Percentiles rank a stretch among this genome's conserved stretches.
phyloP scores from a whole-genome alignment of 2,329 filamentous ascomycete species.

The Cordyceps cateniannulata region DNA sequence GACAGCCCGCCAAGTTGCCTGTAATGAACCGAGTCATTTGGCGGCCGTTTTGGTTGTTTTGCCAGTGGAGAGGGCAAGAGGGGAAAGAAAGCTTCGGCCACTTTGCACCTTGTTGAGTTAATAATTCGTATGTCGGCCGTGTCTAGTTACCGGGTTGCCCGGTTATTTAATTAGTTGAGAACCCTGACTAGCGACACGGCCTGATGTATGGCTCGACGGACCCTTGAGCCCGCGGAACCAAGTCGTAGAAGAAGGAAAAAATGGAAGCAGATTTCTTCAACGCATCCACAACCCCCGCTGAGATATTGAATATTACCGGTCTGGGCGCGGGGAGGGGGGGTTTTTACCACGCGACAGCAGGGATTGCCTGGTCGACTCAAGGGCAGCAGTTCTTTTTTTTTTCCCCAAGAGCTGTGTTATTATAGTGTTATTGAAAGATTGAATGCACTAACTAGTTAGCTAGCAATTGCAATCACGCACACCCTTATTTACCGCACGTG shows the following conservation, averaged over 20 bases:
- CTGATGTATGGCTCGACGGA: no score
- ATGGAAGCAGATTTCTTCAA: not conserved
- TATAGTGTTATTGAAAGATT: no score
- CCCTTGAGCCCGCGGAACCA: not conserved
- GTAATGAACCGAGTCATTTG: slow-evolving; percentile 7
- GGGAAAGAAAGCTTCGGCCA: not conserved
- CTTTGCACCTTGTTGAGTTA: not conserved
- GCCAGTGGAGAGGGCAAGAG: not conserved
- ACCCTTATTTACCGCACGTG: not conserved
- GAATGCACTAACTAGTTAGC: no score
- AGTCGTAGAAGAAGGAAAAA: not conserved
- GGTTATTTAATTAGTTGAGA: no score
- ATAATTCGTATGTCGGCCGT: no score
- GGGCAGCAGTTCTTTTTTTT: no score
- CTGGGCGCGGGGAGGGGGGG: not conserved
- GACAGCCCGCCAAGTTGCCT: not conserved
- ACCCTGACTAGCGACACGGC: no score
- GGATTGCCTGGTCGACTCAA: not conserved
- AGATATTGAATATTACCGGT: not conserved
- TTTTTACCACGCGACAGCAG: not conserved
- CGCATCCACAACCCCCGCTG: not conserved
- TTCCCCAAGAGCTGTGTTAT: no score
- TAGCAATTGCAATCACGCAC: no score
- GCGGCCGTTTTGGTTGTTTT: no score
- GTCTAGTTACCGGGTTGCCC: no score